Evolutionary conservation across 352 stramenopile species (phyloP).

Genomic region (Phytophthora idaei): DNA sequence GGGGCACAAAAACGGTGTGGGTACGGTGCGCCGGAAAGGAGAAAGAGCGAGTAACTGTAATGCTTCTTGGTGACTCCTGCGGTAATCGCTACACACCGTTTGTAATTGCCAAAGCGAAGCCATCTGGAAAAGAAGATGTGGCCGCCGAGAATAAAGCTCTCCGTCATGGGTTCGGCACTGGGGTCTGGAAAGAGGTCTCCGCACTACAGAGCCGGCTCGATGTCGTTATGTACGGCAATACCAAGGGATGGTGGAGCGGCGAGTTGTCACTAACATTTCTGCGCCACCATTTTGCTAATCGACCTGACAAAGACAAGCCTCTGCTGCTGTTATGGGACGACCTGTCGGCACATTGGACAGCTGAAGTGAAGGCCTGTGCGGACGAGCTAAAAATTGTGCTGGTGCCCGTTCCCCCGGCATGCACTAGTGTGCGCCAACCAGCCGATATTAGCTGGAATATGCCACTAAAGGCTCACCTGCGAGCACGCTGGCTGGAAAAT

Average conservation of each 20-base stretch:
- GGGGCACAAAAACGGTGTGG: conserved; percentile 32
- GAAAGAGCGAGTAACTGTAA: conserved; percentile 29
- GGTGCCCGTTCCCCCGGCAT: conserved; percentile 14
- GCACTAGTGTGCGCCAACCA: conserved; percentile 20
- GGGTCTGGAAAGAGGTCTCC: conserved; percentile 27
- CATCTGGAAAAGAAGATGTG: background rate
- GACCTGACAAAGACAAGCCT: background rate
- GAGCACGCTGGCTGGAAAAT: conserved; percentile 2
- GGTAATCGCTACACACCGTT: conserved; percentile 10
- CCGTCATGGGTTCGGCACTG: conserved; percentile 29
- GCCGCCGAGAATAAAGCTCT: background rate
- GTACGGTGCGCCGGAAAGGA: conserved; percentile 22
- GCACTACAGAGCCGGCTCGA: conserved; percentile 4
- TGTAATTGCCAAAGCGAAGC: conserved; percentile 23
- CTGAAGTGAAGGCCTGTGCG: conserved; percentile 26
- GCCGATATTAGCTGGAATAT: conserved; percentile 34
- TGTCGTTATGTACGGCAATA: conserved; percentile 31
- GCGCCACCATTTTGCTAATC: background rate
- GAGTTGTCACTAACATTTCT: conserved; percentile 27
- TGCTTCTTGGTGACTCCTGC: conserved; percentile 36
- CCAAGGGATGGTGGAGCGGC: conserved; percentile 32
- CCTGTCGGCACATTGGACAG: conserved; percentile 39
- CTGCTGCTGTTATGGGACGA: conserved; percentile 39
- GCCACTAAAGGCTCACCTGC: conserved; percentile 18
- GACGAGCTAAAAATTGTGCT: conserved; percentile 30